Evolutionary conservation across 2,329 filamentous ascomycete genomes (phyloP), one percentile per base, ranked within the genome.

Genomic region (Colletotrichum sp.): DNA sequence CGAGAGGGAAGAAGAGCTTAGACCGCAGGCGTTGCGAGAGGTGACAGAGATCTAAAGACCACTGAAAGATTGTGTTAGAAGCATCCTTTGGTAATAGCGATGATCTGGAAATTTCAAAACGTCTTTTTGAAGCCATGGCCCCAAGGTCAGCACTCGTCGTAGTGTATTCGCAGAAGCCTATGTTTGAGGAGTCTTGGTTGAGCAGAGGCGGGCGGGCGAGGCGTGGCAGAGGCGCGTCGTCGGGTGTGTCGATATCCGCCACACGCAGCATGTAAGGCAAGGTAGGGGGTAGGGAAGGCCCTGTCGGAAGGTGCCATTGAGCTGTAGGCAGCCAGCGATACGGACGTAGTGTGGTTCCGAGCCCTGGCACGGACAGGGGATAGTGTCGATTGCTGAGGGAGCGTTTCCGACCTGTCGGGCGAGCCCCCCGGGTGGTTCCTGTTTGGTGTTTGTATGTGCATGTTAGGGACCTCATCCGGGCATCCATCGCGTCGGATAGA

Each of bases 281-380:
- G 16, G 52, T 57, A 75, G 63, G 57, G 69, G 44, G 44, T 49
- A 49, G 44, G 44, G 39, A 34, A 57, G 72, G 55, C 55, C 69
- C 69, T 68, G 73, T 26, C 34, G 63, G n/a, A 62, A 63, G 68
- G 62, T 72, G 68, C 57, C 69, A 75, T 72, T 63, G 55, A 63
- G 18, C 63, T 52, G 72, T 75, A 72, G 73, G 73, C 73, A 76
- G n/a, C 74, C 57, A 75, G 52, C 28, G 65, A 67, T 76, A 76
- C 75, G 71, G 75, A 63, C 75, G 75, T 75, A 76, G 28, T 30
- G 52, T 28, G 75, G 34, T 74, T 75, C 66, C 65, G 32, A 75
- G 72, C 72, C 63, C 63, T 71, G 49, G 36, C 71, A 76, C 71
- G 24, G 52, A 75, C 71, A 76, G 66, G 75, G 75, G 52, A 71